Evolutionary conservation across 176 grass and related monocot genomes (phyloP).

Genomic region (Microstegium vimineum): DNA sequence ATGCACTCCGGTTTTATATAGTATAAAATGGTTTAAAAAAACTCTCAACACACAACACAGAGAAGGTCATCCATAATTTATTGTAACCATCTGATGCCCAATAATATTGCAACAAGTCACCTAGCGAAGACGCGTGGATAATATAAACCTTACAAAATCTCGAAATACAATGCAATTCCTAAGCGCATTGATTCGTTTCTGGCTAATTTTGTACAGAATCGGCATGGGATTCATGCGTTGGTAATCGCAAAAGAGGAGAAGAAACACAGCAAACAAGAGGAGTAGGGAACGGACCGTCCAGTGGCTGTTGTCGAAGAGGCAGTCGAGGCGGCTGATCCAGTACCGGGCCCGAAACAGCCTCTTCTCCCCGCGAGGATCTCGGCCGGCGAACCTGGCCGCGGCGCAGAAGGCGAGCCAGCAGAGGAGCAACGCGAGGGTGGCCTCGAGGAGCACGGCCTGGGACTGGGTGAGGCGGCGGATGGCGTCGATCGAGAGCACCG

Average conservation of each 20-base stretch:
- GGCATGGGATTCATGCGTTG: neutral
- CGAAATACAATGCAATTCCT: neutral
- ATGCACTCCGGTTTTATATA: neutral
- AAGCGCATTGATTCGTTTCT: neutral
- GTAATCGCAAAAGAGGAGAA: neutral
- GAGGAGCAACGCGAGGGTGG: constrained; percentile 43
- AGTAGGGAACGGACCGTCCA: constrained; percentile 43
- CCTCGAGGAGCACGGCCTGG: constrained; percentile 83
- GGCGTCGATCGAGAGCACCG: constrained; percentile 56
- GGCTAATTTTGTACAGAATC: neutral
- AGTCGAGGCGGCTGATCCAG: constrained; percentile 78
- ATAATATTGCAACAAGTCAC: neutral
- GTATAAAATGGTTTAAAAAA: neutral
- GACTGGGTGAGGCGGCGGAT: constrained; percentile 78
- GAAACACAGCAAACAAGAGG: neutral
- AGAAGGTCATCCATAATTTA: neutral
- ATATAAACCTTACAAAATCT: neutral
- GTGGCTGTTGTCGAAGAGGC: constrained; percentile 67
- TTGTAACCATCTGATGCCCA: neutral
- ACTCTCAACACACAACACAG: neutral
- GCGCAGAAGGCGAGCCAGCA: constrained; percentile 76
- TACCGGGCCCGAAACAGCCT: constrained; percentile 58
- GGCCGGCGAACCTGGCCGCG: constrained; percentile 30
- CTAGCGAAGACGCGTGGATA: neutral
- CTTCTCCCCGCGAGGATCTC: constrained; percentile 32